Evolutionary conservation across 1,284 basidiomycete genomes (phyloP).

Genomic region (Leccinum cinnamomeum): DNA sequence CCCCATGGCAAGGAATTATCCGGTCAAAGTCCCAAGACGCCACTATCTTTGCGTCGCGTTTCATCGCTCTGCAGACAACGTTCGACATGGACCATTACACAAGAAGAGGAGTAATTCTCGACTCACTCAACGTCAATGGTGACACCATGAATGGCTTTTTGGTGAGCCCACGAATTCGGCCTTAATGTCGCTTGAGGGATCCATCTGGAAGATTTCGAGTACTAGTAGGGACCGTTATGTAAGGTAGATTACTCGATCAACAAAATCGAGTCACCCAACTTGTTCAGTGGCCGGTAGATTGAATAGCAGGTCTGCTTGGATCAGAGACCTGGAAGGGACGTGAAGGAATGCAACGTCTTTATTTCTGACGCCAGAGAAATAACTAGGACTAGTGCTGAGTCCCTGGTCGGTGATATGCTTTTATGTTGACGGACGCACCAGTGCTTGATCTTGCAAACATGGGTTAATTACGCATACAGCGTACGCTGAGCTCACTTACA

Average conservation of each 20-base stretch:
- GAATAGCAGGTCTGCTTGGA: constrained; percentile 88
- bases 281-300: constrained; percentile 90
- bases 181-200: too few relatives aligned
- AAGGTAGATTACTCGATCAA: neutral
- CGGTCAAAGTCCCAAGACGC: constrained; percentile 84
- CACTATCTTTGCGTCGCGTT: constrained; percentile 54
- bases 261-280: constrained; percentile 40
- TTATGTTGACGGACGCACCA: neutral
- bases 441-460: too few relatives aligned
- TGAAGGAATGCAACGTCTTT: constrained; percentile 93
- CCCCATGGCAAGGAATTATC: constrained; percentile 94
- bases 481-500: constrained; percentile 40
- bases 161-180: too few relatives aligned
- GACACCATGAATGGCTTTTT: too few relatives aligned
- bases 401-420: neutral
- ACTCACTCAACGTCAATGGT: too few relatives aligned
- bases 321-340: constrained; percentile 70
- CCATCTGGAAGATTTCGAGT: too few relatives aligned
- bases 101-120: too few relatives aligned
- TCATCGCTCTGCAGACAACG: too few relatives aligned
- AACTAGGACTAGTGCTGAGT: constrained; percentile 43
- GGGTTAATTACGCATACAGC: neutral
- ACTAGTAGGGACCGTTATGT: constrained; percentile 6
- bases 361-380: constrained; percentile 81
- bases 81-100: too few relatives aligned